Percentiles rank a stretch among this genome's conserved stretches.
Conservation (phyloP, 352 stramenopile species). For the Globisporangium barbulae region DNA sequence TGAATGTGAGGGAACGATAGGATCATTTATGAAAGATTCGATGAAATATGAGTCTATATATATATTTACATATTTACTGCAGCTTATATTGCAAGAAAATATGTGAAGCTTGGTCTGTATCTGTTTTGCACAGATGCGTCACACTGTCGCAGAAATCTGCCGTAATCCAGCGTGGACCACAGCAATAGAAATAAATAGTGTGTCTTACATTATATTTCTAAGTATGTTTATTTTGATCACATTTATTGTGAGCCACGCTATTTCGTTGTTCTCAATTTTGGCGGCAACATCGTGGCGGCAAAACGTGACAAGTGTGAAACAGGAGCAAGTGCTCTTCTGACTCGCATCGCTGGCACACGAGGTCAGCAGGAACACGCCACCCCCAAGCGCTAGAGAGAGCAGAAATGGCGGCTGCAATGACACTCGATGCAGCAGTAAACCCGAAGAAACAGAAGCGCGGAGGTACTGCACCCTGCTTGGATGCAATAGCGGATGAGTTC, state of each 20-base stretch:
- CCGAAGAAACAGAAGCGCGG: conserved; percentile 17
- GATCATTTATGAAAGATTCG: background rate
- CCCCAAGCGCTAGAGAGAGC: background rate
- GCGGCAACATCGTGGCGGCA: conserved; percentile 2
- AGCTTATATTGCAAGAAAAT: background rate
- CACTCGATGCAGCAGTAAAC: background rate
- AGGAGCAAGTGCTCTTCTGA: background rate
- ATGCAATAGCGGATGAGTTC: background rate
- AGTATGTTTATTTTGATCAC: background rate
- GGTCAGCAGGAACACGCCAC: background rate
- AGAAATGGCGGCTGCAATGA: conserved; percentile 4
- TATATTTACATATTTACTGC: background rate
- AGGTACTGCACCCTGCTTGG: background rate
- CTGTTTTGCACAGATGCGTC: background rate
- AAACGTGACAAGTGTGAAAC: background rate
- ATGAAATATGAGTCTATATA: background rate
- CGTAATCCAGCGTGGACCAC: background rate
- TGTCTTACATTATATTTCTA: background rate
- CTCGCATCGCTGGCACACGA: background rate
- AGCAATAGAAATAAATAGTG: background rate
- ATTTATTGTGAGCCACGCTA: background rate
- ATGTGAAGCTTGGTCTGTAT: background rate
- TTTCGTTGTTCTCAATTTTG: conserved; percentile 1
- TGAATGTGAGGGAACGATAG: background rate
- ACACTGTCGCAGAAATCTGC: background rate